Conservation (phyloP, 1,139 yeast genomes). For the Schwanniomyces etchellsii region DNA sequence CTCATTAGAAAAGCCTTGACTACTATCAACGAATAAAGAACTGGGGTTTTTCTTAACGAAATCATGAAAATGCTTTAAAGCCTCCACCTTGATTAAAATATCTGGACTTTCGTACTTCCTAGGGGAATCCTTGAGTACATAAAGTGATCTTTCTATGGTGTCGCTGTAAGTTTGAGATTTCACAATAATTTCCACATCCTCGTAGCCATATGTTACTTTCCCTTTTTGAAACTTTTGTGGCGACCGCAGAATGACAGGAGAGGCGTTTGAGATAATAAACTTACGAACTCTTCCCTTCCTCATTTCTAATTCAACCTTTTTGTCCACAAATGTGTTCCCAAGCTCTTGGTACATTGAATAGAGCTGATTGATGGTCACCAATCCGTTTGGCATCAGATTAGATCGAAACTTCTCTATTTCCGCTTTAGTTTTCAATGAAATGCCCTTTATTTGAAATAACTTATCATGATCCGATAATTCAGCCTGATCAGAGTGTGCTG, state of each 20-base stretch:
- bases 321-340: conserved; percentile 43
- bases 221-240: conserved; percentile 27
- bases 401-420: conserved; percentile 32
- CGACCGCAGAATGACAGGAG: conserved; percentile 39
- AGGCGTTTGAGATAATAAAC: conserved; percentile 40
- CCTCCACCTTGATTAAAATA: too few species aligned
- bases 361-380: conserved; percentile 35
- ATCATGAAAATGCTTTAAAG: conserved; percentile 17
- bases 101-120: not conserved
- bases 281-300: conserved; percentile 30
- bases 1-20: conserved; percentile 17
- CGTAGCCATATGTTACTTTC: conserved; percentile 40
- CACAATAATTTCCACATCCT: conserved; percentile 36
- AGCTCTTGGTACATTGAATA: conserved; percentile 35
- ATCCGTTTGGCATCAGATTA: conserved; percentile 26
- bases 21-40: conserved; percentile 21
- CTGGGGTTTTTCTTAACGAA: conserved; percentile 25
- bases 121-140: conserved; percentile 4
- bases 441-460: conserved; percentile 29
- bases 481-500: conserved; percentile 10
- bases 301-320: conserved; percentile 28
- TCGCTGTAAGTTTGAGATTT: conserved; percentile 19
- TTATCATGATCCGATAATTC: conserved; percentile 19
- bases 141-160: conserved; percentile 11
- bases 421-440: conserved; percentile 30